Evolutionary conservation across 352 stramenopile genomes (phyloP), one percentile per base, ranked within the genome.

Genomic region (Globisporangium viniferum): DNA sequence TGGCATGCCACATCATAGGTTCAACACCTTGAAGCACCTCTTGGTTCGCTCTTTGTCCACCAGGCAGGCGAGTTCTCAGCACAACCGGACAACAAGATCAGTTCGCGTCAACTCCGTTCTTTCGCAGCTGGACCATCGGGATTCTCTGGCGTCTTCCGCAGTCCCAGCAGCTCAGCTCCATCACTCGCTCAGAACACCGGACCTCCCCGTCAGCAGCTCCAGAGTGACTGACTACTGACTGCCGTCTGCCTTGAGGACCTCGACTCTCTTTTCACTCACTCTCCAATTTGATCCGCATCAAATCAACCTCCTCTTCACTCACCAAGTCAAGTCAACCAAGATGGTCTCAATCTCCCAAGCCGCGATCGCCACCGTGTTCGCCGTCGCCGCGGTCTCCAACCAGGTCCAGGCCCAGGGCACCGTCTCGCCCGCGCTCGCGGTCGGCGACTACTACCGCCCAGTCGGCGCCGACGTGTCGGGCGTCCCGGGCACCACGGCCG

Each of bases 391-490:
- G 18, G 12, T 61, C 35, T 24, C 55, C 12, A 44, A 44, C 29
- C 55, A 39, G 35, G 55, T 24, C 29, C 27, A 61, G 15, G 55
- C 29, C 15, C 55, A 61, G 35, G 59, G 29, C 3, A 64, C 59
- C 20, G 44, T 55, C 24, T 15, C 22, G 20, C 22, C 36, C 14
- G 6, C 27, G 53, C 36, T 64, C 27, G 39, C n/a, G 22, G 36
- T 35, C 22, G 59, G 59, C 12, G 59, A 64, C 22, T 76, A 68
- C 62, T 76, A 76, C 29, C 70, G 67, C 22, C 70, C 70, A 29
- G 67, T 33, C 14, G 60, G 59, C 4, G 57, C 56, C n/a, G 62
- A 73, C 27, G 67, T 68, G 5, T 77, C 71, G 14, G 71, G 72
- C 12, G 55, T 65, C 8, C 51, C 57, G 4, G 72, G 68, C 2